phyloP scores from a whole-genome alignment of 306 rosid genomes.

The Sesbania bispinosa region DNA sequence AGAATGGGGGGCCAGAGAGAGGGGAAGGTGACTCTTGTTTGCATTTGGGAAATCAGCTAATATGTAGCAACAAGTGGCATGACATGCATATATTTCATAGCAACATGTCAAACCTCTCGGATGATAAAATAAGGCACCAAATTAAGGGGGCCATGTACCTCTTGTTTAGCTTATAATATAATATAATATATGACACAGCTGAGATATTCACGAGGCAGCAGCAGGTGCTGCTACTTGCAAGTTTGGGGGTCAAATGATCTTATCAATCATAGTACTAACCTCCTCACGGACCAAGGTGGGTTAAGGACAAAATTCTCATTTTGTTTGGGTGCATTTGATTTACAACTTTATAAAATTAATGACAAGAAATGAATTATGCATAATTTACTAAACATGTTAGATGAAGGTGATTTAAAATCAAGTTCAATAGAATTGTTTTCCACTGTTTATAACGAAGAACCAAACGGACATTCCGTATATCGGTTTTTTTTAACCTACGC shows the following conservation, averaged over 20 bases:
- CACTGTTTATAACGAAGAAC: too few species aligned
- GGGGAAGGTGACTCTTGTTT: not conserved
- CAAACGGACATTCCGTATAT: too few species aligned
- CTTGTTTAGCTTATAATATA: not conserved
- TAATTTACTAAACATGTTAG: too few species aligned
- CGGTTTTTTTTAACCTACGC: too few species aligned
- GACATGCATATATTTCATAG: conserved; percentile 9
- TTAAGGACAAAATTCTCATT: conserved; percentile 29
- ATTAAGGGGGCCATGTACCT: not conserved
- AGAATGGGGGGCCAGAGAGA: not conserved
- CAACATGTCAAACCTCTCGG: not conserved
- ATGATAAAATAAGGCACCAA: not conserved
- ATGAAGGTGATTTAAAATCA: too few species aligned
- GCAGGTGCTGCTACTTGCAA: not conserved
- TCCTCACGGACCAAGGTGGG: conserved; percentile 42
- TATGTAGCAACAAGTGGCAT: conserved; percentile 14
- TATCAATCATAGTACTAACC: conserved; percentile 5
- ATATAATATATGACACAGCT: not conserved
- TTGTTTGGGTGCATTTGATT: too few species aligned
- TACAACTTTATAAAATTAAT: too few species aligned
- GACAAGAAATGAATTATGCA: too few species aligned
- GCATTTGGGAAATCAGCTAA: too few species aligned
- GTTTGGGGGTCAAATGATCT: conserved; percentile 5
- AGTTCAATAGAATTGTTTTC: too few species aligned
- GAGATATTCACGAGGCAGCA: conserved; percentile 1